Evolutionary conservation across 768 basidiomycete genomes (phyloP).

Genomic region (Russula foetens): DNA sequence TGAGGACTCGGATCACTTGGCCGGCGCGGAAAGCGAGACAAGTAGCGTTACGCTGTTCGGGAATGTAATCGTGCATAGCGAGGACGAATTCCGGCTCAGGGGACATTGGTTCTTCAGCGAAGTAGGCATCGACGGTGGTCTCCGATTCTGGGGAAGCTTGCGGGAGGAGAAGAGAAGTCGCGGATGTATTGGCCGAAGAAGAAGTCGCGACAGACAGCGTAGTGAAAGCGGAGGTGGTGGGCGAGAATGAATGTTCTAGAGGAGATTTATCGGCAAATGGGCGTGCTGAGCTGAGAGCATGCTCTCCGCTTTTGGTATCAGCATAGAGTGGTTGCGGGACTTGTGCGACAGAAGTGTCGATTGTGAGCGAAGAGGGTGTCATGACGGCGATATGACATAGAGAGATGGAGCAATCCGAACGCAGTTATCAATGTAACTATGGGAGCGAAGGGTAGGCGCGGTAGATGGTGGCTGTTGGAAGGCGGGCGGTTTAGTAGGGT

Average conservation of each 20-base stretch:
- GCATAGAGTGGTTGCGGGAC: conserved; percentile 20
- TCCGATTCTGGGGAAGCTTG: conserved; percentile 22
- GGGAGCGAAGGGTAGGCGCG: neutral
- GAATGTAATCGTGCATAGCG: conserved; percentile 87
- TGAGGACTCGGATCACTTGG: conserved; percentile 86
- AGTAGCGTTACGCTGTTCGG: conserved; percentile 61
- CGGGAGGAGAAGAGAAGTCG: conserved; percentile 23
- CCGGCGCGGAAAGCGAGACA: conserved; percentile 88
- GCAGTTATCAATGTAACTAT: neutral
- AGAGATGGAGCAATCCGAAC: conserved; percentile 12
- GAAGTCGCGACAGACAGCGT: conserved; percentile 14
- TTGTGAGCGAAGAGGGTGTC: conserved; percentile 26
- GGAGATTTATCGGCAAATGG: conserved; percentile 16
- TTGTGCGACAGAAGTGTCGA: conserved; percentile 28
- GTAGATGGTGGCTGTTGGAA: neutral
- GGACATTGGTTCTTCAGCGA: conserved; percentile 10
- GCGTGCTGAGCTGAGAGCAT: conserved; percentile 4
- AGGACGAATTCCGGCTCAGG: conserved; percentile 61
- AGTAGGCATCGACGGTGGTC: conserved; percentile 19
- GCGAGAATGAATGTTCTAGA: conserved; percentile 12
- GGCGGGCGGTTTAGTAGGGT: neutral
- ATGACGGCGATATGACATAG: conserved; percentile 20
- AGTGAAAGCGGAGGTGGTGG: conserved; percentile 16
- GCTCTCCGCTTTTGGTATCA: conserved; percentile 10
- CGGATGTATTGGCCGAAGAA: conserved; percentile 20